Evolutionary conservation across 768 basidiomycete genomes (phyloP).

Genomic region (Butyriboletus loyo): DNA sequence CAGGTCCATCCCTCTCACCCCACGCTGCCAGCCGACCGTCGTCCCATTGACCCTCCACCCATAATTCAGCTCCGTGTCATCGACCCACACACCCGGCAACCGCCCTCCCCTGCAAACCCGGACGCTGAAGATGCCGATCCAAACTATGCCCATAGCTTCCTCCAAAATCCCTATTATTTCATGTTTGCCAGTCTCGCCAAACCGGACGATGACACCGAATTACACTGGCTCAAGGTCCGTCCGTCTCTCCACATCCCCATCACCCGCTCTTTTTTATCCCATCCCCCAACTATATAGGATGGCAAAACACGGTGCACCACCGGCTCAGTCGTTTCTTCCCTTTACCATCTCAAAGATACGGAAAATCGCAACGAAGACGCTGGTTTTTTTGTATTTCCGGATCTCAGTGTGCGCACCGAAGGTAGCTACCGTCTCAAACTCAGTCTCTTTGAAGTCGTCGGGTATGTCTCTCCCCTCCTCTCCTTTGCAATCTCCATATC

Average conservation of each 20-base stretch:
- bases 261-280: not conserved
- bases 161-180: constrained; percentile 93
- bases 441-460: constrained; percentile 86
- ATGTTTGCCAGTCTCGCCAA: constrained; percentile 92
- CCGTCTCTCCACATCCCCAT: not conserved
- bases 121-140: constrained; percentile 35
- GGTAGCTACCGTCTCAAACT: constrained; percentile 76
- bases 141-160: constrained; percentile 55
- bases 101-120: constrained; percentile 25
- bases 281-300: constrained; percentile 49
- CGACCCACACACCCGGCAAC: constrained; percentile 49
- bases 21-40: constrained; percentile 70
- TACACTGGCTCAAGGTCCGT: constrained; percentile 84
- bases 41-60: constrained; percentile 94
- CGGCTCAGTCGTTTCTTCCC: constrained; percentile 82
- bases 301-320: constrained; percentile 90
- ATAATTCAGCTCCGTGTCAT: constrained; percentile 93
- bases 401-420: constrained; percentile 88
- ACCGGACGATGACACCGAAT: constrained; percentile 83
- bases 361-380: constrained; percentile 66
- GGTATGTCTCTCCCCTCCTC: constrained; percentile 50
- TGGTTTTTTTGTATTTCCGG: constrained; percentile 96
- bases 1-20: not conserved
- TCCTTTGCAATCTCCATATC: not conserved
- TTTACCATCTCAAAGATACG: constrained; percentile 86